Evolutionary conservation across 495 filamentous ascomycete species (phyloP), one percentile per base, ranked within the genome.

Genomic region (Xylaria acuta): DNA sequence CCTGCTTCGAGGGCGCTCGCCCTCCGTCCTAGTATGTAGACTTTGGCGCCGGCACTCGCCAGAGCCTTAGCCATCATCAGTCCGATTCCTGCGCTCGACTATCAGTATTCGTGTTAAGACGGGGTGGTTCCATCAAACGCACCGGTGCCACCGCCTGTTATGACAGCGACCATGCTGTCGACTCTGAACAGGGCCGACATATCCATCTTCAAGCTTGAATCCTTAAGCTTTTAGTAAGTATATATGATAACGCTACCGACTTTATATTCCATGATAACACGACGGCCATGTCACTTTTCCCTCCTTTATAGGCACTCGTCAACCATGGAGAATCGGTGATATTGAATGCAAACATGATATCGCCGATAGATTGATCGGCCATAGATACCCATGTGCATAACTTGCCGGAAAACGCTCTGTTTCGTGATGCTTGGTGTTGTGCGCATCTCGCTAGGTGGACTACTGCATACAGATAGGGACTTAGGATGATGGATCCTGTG

Each of bases 11-110:
- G 85, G 5, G 84, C 77, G 30, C 87, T 84, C 63, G 81, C 76
- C 30, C 90, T 85, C 5, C 92, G 84, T 34, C 90, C 91, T 54
- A 92, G 76, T 74, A 94, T 88, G 83, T 92, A 94, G 63, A 94
- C 87, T 74, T 88, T 90, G 1, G 92, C 91, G 14, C 92, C 92
- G 73, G 91, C 90, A 63, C 74, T 59, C 4, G 84, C 90, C 9
- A 94, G 86, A 40, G 90, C 89, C 66, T 83, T 84, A 1, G 92
- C 85, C 84, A 92, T 92, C 80, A 86, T 88, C 3, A 86, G 78
- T 16, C 91, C 91, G 73, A 93, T 89, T 5, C 91, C 91, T 91
- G 60, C 5, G 20, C 49, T 45, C 8, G 36, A 30, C 38, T n/a
- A n/a, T 64, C 20, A 62, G 43, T 40, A 30, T 38, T 53, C 16